phyloP scores from a whole-genome alignment of 352 stramenopile genomes.

The Globisporangium paroecandrum region DNA sequence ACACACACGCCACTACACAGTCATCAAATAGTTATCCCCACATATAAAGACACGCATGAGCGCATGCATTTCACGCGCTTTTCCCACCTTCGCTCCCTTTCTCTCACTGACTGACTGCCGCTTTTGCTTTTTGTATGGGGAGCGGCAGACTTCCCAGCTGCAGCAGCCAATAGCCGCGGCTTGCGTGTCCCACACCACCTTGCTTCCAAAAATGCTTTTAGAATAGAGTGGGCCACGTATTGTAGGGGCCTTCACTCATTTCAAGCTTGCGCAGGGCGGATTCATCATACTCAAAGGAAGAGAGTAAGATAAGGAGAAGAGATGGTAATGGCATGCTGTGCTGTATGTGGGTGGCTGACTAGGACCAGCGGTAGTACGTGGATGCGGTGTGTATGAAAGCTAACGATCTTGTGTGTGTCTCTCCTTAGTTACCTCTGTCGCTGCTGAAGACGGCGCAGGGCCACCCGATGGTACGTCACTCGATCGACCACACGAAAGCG shows the following conservation, averaged over 20 bases:
- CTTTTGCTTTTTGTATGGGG: constrained; percentile 1
- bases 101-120: background rate
- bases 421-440: constrained; percentile 90
- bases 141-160: background rate
- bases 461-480: constrained; percentile 85
- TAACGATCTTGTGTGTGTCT: constrained; percentile 20
- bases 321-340: background rate
- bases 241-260: background rate
- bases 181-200: constrained; percentile 6
- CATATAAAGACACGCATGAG: constrained; percentile 3
- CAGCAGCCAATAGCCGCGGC: background rate
- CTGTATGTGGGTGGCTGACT: background rate
- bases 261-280: background rate
- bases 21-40: background rate
- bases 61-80: background rate
- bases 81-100: constrained; percentile 12
- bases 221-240: constrained; percentile 1
- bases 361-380: background rate
- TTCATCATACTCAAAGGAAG: background rate
- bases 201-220: background rate
- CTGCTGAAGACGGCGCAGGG: constrained; percentile 94
- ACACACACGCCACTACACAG: background rate
- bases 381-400: background rate
- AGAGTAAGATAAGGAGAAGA: constrained; percentile 6
- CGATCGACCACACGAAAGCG: background rate